These are phyloP conservation scores for Candida hispaniensis DNA, from an alignment of 805 yeast genomes.

Conservation along the genomic window DNA sequence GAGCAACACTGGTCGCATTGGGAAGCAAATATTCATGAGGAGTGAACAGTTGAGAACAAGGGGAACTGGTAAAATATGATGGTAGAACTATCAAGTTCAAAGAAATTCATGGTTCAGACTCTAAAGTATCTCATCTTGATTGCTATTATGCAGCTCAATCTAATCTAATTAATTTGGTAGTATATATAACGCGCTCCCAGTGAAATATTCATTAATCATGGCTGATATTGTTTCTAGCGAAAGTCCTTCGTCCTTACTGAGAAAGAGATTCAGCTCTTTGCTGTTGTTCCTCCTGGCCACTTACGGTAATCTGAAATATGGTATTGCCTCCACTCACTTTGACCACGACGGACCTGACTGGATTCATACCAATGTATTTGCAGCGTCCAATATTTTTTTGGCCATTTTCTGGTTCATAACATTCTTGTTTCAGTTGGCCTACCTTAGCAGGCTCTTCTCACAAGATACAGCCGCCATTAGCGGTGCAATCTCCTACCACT, in stretches of 20 bases:
- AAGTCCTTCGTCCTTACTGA: conserved; percentile 11
- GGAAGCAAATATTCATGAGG: too few species aligned
- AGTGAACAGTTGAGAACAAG: too few species aligned
- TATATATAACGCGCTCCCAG: too few species aligned
- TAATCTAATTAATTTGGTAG: too few species aligned
- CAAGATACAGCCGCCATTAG: conserved; percentile 20
- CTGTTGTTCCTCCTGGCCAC: conserved; percentile 14
- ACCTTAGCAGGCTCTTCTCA: conserved; percentile 13
- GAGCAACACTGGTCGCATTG: too few species aligned
- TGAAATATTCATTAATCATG: too few species aligned
- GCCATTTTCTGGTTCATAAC: conserved; percentile 13
- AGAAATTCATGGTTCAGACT: conserved; percentile 1
- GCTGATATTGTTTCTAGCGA: too few species aligned
- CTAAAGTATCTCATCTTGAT: neutral
- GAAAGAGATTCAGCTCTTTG: conserved; percentile 12
- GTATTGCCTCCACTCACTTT: conserved; percentile 8
- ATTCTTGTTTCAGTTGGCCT: conserved; percentile 11
- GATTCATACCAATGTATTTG: conserved; percentile 14
- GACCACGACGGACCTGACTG: conserved; percentile 16
- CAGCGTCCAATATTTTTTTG: conserved; percentile 12
- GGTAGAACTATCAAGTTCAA: too few species aligned
- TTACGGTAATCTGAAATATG: conserved; percentile 13
- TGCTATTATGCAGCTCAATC: neutral
- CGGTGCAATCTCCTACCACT: conserved; percentile 44
- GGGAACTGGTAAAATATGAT: conserved; percentile 1